Evolutionary conservation across 2,329 filamentous ascomycete genomes (phyloP).

Genomic region (Fusarium metavorans): DNA sequence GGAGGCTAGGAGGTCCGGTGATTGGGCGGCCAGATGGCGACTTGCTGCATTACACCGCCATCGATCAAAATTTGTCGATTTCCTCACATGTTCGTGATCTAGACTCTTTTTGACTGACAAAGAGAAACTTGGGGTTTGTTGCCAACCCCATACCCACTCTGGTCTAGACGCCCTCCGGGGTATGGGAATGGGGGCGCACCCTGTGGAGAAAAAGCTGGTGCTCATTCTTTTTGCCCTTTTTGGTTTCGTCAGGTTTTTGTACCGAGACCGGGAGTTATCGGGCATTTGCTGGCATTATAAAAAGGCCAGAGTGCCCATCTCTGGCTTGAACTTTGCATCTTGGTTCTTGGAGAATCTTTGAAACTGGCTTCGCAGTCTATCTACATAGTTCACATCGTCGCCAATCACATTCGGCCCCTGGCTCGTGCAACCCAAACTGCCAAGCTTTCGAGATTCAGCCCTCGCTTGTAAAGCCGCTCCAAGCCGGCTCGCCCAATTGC

Average conservation of each 20-base stretch:
- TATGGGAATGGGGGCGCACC: background rate
- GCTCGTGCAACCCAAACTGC: background rate
- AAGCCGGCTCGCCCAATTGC: background rate
- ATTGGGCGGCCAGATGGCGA: background rate
- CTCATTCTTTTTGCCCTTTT: constrained; percentile 11
- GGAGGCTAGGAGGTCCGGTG: background rate
- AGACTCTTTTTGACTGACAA: background rate
- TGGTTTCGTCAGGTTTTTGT: background rate
- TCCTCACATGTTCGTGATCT: background rate
- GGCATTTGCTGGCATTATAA: background rate
- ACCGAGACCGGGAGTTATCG: background rate
- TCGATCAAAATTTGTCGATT: background rate
- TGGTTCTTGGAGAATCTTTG: background rate
- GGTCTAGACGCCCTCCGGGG: constrained; percentile 1
- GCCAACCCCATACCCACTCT: background rate
- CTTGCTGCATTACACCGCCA: background rate
- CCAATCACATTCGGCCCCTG: background rate
- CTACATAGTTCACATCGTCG: background rate
- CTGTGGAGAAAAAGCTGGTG: background rate
- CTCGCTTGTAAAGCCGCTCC: background rate
- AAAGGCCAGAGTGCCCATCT: background rate
- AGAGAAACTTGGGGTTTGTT: background rate
- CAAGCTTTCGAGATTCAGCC: background rate
- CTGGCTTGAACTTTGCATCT: background rate
- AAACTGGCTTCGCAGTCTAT: background rate